Conservation (phyloP, 2,329 filamentous ascomycete genomes). For the Epichloe sibirici region DNA sequence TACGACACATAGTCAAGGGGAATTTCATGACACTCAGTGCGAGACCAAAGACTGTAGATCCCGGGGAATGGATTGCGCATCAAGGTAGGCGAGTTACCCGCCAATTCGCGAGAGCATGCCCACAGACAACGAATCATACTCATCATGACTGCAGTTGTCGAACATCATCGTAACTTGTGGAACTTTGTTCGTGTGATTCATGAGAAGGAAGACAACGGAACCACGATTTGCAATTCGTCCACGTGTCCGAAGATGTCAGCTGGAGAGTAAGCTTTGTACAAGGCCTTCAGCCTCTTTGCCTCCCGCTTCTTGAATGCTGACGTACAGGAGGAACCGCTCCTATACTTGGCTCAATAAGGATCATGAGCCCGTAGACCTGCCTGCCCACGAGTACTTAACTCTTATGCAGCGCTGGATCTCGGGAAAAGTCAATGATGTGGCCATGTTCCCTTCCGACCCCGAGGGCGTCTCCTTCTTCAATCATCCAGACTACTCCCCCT, state of each 20-base stretch:
- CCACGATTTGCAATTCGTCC: conserved; percentile 69
- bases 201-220: conserved; percentile 67
- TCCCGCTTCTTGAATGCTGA: not conserved
- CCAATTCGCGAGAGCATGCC: not conserved
- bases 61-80: conserved; percentile 91
- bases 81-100: conserved; percentile 55
- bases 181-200: conserved; percentile 83
- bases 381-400: conserved; percentile 79
- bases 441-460: conserved; percentile 75
- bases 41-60: conserved; percentile 86
- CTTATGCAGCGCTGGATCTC: conserved; percentile 91
- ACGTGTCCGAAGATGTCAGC: conserved; percentile 89
- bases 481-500: conserved; percentile 37
- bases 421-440: conserved; percentile 74
- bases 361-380: conserved; percentile 72
- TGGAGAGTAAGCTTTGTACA: conserved; percentile 47
- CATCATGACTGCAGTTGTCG: conserved; percentile 51
- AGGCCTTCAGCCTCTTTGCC: not conserved
- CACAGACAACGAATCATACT: not conserved
- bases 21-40: conserved; percentile 95
- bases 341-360: conserved; percentile 79
- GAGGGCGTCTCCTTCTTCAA: conserved; percentile 48
- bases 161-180: conserved; percentile 81
- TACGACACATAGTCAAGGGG: conserved; percentile 83
- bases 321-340: conserved; percentile 58